Percentiles rank a stretch among this genome's conserved stretches.
Evolutionary conservation across 2,329 filamentous ascomycete species (phyloP).

Genomic region (Fusarium tupiense): DNA sequence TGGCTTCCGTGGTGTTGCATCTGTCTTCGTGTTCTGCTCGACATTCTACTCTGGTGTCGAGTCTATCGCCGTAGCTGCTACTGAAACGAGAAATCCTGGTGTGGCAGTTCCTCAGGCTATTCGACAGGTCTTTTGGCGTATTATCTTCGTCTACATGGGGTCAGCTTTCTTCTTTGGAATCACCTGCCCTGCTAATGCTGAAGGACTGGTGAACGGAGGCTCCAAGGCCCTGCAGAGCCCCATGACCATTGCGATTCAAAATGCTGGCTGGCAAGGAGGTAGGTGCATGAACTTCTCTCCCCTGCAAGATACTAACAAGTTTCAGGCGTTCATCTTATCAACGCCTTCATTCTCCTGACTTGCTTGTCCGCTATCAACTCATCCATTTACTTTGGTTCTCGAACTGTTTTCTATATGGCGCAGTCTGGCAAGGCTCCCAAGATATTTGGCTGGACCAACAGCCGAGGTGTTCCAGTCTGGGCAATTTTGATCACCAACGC

Average conservation of each 20-base stretch:
- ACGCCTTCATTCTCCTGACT: slow-evolving; percentile 79
- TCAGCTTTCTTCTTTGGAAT: slow-evolving; percentile 79
- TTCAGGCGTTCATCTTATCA: slow-evolving; percentile 74
- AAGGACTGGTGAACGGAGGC: slow-evolving; percentile 67
- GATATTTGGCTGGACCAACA: slow-evolving; percentile 74
- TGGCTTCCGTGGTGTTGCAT: slow-evolving; percentile 73
- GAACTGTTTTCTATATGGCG: slow-evolving; percentile 80
- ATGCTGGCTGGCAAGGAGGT: slow-evolving; percentile 76
- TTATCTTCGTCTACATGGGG: slow-evolving; percentile 73
- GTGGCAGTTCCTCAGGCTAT: slow-evolving; percentile 67
- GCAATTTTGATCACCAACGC: slow-evolving; percentile 75
- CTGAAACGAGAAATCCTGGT: slow-evolving; percentile 67
- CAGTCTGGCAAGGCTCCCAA: slow-evolving; percentile 76
- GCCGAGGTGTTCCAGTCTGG: slow-evolving; percentile 68
- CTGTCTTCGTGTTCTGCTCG: slow-evolving; percentile 75
- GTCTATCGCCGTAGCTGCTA: slow-evolving; percentile 70
- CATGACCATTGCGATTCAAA: slow-evolving; percentile 78
- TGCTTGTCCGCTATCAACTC: slow-evolving; percentile 78
- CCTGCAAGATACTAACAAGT: slow-evolving; percentile 1
- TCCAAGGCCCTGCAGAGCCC: slow-evolving; percentile 75
- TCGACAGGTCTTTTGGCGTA: slow-evolving; percentile 69
- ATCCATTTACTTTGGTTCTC: slow-evolving; percentile 80
- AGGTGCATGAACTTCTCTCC: background rate
- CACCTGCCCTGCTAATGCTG: slow-evolving; percentile 75
- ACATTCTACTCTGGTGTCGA: slow-evolving; percentile 77